A percentile compares a stretch with the other conserved stretches of the same genome.
Conservation (phyloP, 805 yeast genomes). For the Myxozyma lipomycoides region DNA sequence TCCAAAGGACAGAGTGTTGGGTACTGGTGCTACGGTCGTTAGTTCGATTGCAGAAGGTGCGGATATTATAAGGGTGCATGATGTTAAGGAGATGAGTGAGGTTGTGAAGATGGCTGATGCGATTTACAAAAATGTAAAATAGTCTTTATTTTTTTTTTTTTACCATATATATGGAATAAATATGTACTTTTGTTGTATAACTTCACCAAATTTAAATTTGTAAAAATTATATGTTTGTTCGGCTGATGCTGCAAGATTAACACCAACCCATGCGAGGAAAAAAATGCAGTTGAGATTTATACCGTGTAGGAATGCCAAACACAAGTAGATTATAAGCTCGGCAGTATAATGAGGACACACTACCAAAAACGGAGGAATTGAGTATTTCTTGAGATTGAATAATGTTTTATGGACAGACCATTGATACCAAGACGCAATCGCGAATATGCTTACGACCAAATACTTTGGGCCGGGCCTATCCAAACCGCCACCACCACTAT, state of each 20-base stretch:
- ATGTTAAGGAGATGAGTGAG: conserved; percentile 57
- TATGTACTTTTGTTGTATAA: conserved; percentile 12
- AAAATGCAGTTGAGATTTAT: conserved; percentile 27
- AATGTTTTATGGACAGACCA: conserved; percentile 47
- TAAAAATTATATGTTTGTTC: conserved; percentile 47
- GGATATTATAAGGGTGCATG: conserved; percentile 86
- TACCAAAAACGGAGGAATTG: conserved; percentile 45
- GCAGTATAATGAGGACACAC: conserved; percentile 62
- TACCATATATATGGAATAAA: conserved; percentile 15
- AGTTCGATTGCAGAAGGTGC: conserved; percentile 70
- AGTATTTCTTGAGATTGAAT: conserved; percentile 51
- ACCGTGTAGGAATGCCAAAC: conserved; percentile 25
- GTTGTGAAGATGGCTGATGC: conserved; percentile 68
- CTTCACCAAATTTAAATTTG: conserved; percentile 26
- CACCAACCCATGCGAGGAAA: conserved; percentile 35
- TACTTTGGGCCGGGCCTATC: too few relatives aligned
- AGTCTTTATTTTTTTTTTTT: not conserved
- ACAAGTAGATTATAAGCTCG: conserved; percentile 51
- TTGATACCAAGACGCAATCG: conserved; percentile 46
- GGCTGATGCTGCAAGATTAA: conserved; percentile 51
- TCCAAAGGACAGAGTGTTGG: conserved; percentile 62
- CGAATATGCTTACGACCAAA: conserved; percentile 33
- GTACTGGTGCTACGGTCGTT: conserved; percentile 71
- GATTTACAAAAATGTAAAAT: conserved; percentile 33
- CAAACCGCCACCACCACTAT: not conserved